phyloP scores from a whole-genome alignment of 1,284 basidiomycete species.

The Psilocybe mexicana region DNA sequence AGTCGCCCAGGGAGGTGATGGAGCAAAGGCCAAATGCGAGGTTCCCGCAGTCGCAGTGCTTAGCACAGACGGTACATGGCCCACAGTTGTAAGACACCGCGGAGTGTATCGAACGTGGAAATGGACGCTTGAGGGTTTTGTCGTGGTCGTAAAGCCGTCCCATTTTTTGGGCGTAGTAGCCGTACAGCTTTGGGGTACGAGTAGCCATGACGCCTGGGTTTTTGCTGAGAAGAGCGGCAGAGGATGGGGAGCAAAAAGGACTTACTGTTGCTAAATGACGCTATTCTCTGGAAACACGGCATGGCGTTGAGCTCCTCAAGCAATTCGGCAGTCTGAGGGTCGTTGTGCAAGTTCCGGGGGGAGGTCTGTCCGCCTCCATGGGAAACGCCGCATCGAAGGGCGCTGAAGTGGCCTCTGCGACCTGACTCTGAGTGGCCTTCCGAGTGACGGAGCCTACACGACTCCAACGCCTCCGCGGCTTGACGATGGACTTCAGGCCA shows the following conservation, averaged over 20 bases:
- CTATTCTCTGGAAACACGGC: slow-evolving; percentile 1
- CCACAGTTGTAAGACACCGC: slow-evolving; percentile 12
- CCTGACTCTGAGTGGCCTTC: not conserved
- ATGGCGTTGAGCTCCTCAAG: not conserved
- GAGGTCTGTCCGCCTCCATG: slow-evolving; percentile 8
- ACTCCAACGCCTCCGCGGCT: slow-evolving; percentile 1
- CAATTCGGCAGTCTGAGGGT: not conserved
- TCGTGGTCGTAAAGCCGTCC: not conserved
- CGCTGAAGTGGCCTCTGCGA: slow-evolving; percentile 5
- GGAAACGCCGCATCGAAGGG: slow-evolving; percentile 7
- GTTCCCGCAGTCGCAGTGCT: slow-evolving; percentile 10
- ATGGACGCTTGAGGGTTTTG: not conserved
- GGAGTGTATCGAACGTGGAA: slow-evolving; percentile 2
- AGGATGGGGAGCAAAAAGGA: not conserved
- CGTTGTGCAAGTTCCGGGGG: slow-evolving; percentile 3
- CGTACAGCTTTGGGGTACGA: slow-evolving; percentile 5
- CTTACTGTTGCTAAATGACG: slow-evolving; percentile 10
- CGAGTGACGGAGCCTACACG: not conserved
- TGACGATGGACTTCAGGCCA: not conserved
- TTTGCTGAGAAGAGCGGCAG: too few relatives aligned
- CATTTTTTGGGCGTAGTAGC: slow-evolving; percentile 1
- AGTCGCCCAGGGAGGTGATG: slow-evolving; percentile 17
- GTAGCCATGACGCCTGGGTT: slow-evolving; percentile 1
- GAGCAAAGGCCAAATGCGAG: slow-evolving; percentile 14
- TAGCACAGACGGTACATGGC: slow-evolving; percentile 4